A percentile compares a stretch with the other conserved stretches of the same genome.
Conservation (phyloP, 805 yeast genomes). For the Candida easanensis region DNA sequence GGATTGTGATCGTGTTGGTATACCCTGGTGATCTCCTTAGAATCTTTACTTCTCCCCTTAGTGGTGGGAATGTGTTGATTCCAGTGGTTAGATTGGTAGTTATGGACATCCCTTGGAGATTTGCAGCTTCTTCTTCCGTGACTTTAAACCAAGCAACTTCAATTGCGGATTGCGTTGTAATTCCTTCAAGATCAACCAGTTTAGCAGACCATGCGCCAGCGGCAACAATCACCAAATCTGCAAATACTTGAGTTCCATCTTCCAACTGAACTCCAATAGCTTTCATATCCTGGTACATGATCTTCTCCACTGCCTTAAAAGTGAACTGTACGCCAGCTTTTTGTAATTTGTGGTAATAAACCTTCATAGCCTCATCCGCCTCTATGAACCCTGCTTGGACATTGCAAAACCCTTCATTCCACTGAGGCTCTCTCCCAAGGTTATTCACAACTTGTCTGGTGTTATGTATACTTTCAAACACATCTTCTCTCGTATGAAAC, state of each 20-base stretch:
- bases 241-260: not conserved
- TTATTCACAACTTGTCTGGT: not conserved
- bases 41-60: conserved; percentile 8
- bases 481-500: not conserved
- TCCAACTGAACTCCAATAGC: conserved; percentile 8
- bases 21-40: conserved; percentile 12
- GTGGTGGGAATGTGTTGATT: conserved; percentile 14
- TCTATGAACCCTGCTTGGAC: conserved; percentile 10
- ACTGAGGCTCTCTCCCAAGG: conserved; percentile 4
- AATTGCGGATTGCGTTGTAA: conserved; percentile 3
- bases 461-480: conserved; percentile 8
- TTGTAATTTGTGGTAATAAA: conserved; percentile 8
- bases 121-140: conserved; percentile 7
- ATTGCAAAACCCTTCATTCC: conserved; percentile 13
- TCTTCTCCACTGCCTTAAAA: conserved; percentile 8
- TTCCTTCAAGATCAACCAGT: conserved; percentile 7
- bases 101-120: conserved; percentile 8
- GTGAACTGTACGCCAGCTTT: conserved; percentile 2
- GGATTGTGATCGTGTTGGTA: conserved; percentile 2
- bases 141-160: conserved; percentile 14
- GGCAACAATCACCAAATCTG: conserved; percentile 13
- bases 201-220: conserved; percentile 17
- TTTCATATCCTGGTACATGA: not conserved
- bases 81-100: conserved; percentile 12
- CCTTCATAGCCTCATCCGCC: conserved; percentile 8